phyloP scores from a whole-genome alignment of 345 rosid species.

The Pugionium dolabratum region DNA sequence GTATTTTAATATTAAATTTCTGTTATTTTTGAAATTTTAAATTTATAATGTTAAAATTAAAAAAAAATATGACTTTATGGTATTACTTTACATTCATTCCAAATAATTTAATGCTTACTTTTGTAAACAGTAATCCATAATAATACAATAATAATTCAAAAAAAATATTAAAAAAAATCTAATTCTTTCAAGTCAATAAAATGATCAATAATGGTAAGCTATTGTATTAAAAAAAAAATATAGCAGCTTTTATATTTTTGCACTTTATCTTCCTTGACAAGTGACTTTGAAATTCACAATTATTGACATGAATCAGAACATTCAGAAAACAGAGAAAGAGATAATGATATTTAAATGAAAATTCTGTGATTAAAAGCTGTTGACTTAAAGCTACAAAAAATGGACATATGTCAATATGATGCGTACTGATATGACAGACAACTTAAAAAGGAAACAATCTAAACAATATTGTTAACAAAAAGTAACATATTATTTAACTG shows the following conservation, averaged over 20 bases:
- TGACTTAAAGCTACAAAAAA: slow-evolving; percentile 40
- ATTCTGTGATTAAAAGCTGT: slow-evolving; percentile 35
- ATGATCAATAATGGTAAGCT: background rate
- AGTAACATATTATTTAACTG: too few species aligned
- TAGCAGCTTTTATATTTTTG: slow-evolving; percentile 19
- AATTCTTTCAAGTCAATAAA: too few species aligned
- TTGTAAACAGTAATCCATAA: too few species aligned
- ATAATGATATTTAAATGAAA: slow-evolving; percentile 19
- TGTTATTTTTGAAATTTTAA: too few species aligned
- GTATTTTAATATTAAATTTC: too few species aligned
- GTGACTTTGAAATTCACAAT: slow-evolving; percentile 14
- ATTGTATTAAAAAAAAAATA: slow-evolving; percentile 3
- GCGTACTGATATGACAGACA: slow-evolving; percentile 32
- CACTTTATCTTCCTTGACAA: slow-evolving; percentile 5
- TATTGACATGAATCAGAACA: slow-evolving; percentile 30
- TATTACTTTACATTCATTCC: too few species aligned
- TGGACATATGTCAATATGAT: slow-evolving; percentile 32
- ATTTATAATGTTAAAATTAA: too few species aligned
- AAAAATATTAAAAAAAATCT: too few species aligned
- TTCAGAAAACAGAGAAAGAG: background rate
- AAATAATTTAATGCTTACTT: too few species aligned
- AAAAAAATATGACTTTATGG: too few species aligned
- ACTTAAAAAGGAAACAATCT: slow-evolving; percentile 12
- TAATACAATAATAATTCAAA: too few species aligned
- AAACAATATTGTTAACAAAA: background rate